Percentiles rank a stretch among this genome's conserved stretches.
These are phyloP conservation scores for Trichoderma gracile DNA, from an alignment of 2,329 filamentous ascomycete genomes.

Conservation along the genomic window DNA sequence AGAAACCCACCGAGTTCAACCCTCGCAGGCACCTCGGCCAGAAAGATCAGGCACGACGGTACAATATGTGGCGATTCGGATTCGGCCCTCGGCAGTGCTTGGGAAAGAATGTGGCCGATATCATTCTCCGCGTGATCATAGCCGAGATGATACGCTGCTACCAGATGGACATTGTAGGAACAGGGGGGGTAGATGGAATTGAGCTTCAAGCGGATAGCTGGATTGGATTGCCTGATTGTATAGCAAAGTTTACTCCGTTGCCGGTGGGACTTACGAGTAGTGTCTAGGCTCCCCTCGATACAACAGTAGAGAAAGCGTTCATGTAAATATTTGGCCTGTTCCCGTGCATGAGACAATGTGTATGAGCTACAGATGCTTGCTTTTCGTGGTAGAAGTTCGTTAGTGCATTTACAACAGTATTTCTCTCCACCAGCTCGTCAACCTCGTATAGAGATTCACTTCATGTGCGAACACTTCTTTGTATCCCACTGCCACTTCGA, in stretches of 20 bases:
- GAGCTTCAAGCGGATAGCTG: constrained; percentile 23
- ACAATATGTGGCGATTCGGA: constrained; percentile 26
- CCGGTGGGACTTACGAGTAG: not conserved
- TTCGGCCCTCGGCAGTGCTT: constrained; percentile 24
- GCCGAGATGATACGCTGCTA: constrained; percentile 8
- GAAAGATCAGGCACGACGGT: constrained; percentile 5
- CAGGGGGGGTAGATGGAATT: not conserved
- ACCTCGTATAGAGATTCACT: not conserved
- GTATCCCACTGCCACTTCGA: constrained; percentile 19
- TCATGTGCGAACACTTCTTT: not conserved
- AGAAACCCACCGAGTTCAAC: not conserved
- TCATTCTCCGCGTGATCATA: constrained; percentile 13
- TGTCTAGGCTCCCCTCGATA: no score
- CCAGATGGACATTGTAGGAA: not conserved
- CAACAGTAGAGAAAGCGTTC: not conserved
- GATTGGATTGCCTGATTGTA: constrained; percentile 19
- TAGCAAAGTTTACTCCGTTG: not conserved
- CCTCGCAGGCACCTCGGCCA: constrained; percentile 3
- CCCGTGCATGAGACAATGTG: no score
- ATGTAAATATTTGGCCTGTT: no score
- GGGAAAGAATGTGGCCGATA: constrained; percentile 21
- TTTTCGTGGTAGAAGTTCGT: not conserved
- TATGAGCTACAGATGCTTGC: no score
- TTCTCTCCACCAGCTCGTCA: not conserved
- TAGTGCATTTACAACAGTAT: not conserved